A percentile compares a stretch with the other conserved stretches of the same genome.
phyloP scores from a whole-genome alignment of 1,139 yeast species.

The Blastobotrys arbuscula region DNA sequence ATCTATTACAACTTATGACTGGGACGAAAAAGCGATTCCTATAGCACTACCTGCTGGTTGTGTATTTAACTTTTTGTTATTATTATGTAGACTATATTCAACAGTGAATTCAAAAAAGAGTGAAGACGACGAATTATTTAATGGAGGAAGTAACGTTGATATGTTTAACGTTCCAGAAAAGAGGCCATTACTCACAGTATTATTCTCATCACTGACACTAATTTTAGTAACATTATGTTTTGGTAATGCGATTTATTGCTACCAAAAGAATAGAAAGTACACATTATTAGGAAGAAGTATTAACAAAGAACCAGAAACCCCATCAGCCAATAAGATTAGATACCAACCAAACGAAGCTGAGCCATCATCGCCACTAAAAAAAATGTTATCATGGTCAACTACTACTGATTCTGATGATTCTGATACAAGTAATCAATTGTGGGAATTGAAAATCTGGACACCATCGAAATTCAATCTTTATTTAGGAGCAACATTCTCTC shows the following conservation, averaged over 20 bases:
- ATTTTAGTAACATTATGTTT: slow-evolving; percentile 20
- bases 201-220: slow-evolving; percentile 16
- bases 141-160: slow-evolving; percentile 2
- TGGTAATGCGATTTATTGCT: slow-evolving; percentile 35
- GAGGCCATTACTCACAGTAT: slow-evolving; percentile 15
- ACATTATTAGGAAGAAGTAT: slow-evolving; percentile 38
- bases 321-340: slow-evolving; percentile 36
- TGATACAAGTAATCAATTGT: slow-evolving; percentile 27
- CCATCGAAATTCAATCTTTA: slow-evolving; percentile 50
- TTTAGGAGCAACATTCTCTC: slow-evolving; percentile 52
- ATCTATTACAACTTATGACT: slow-evolving; percentile 49
- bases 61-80: slow-evolving; percentile 31
- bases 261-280: slow-evolving; percentile 37
- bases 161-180: slow-evolving; percentile 11
- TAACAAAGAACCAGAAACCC: slow-evolving; percentile 36
- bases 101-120: neutral
- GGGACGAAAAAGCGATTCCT: slow-evolving; percentile 53
- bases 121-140: neutral
- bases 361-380: slow-evolving; percentile 11
- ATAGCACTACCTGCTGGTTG: slow-evolving; percentile 47
- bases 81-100: slow-evolving; percentile 19
- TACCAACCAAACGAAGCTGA: slow-evolving; percentile 20
- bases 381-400: slow-evolving; percentile 8
- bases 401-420: neutral
- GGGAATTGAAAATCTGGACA: slow-evolving; percentile 56